A percentile compares a stretch with the other conserved stretches of the same genome.
phyloP scores from a whole-genome alignment of 257 asterid genomes.

The Solanum corneliomulleri region DNA sequence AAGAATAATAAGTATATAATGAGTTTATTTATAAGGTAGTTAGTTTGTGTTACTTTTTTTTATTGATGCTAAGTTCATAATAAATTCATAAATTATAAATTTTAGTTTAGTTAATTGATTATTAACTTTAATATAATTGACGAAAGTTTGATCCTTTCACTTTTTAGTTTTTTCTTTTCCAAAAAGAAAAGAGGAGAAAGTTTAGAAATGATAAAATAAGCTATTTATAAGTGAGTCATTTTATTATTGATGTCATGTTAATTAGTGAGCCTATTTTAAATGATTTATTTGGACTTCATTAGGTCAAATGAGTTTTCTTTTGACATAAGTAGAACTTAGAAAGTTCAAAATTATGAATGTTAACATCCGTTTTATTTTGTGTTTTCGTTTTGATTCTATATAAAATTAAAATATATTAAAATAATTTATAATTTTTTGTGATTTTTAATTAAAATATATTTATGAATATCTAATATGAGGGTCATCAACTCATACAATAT shows the following conservation, averaged over 20 bases:
- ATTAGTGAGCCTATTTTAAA: not conserved
- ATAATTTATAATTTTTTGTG: no score
- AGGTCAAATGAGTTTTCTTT: not conserved
- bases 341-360: not conserved
- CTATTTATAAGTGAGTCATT: not conserved
- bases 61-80: not conserved
- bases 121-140: not conserved
- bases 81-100: not conserved
- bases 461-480: no score
- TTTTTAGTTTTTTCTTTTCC: not conserved
- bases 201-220: not conserved
- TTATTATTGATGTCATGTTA: not conserved
- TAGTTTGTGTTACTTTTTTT: not conserved
- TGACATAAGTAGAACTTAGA: not conserved
- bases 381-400: no score
- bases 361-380: not conserved
- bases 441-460: no score
- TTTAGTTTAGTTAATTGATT: not conserved
- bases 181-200: not conserved
- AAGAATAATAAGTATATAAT: not conserved
- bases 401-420: no score
- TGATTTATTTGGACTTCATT: not conserved
- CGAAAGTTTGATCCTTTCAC: not conserved
- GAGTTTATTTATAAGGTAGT: not conserved
- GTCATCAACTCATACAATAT: no score